These are phyloP conservation scores for Geotrichum siamense DNA, from an alignment of 1,139 yeast genomes.

Conservation along the genomic window DNA sequence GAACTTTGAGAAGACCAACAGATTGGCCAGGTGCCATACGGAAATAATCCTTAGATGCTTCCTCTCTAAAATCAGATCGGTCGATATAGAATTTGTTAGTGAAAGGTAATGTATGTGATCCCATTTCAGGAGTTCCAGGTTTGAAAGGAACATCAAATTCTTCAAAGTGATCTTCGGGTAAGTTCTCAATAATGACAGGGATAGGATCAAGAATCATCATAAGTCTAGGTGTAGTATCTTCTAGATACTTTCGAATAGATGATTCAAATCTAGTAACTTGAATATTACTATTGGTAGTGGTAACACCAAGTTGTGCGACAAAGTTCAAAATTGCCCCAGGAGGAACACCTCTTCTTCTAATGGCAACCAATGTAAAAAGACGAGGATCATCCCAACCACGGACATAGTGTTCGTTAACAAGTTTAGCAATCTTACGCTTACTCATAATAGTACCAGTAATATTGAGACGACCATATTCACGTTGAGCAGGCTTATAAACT, in stretches of 20 bases:
- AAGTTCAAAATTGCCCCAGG: constrained; percentile 97
- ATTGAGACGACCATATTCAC: constrained; percentile 95
- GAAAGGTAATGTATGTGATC: constrained; percentile 71
- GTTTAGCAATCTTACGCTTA: constrained; percentile 89
- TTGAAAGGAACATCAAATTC: constrained; percentile 76
- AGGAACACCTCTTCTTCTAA: constrained; percentile 96
- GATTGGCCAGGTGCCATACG: constrained; percentile 91
- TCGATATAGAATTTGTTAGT: constrained; percentile 76
- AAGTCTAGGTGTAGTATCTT: constrained; percentile 86
- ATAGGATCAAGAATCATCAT: constrained; percentile 91
- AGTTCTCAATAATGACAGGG: constrained; percentile 73
- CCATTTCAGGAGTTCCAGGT: constrained; percentile 70
- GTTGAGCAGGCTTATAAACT: constrained; percentile 96
- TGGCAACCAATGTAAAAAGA: constrained; percentile 86
- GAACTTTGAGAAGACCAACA: constrained; percentile 93
- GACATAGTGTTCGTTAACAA: constrained; percentile 73
- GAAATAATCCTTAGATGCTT: constrained; percentile 56
- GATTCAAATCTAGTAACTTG: constrained; percentile 86
- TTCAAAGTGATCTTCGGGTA: constrained; percentile 67
- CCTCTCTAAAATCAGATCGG: constrained; percentile 76
- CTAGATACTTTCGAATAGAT: constrained; percentile 80
- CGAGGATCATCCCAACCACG: constrained; percentile 99
- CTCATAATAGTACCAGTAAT: constrained; percentile 91
- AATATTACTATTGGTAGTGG: constrained; percentile 86
- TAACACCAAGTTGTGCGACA: constrained; percentile 92